These are phyloP conservation scores for Yamadazyma blattariae DNA, from an alignment of 1,139 yeast genomes.

Conservation along the genomic window DNA sequence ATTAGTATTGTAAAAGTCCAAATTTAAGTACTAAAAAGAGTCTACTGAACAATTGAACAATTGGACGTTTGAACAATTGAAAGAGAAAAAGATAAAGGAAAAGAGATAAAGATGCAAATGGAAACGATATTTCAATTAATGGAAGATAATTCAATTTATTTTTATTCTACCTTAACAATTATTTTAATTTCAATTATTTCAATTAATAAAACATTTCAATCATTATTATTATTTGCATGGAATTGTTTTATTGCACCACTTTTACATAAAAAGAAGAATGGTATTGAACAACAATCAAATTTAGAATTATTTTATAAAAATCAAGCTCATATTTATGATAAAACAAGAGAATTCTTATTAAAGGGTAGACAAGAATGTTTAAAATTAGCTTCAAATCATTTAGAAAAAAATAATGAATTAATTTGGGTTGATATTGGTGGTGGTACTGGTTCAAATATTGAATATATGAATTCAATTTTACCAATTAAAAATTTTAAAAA, in stretches of 20 bases:
- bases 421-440: conserved; percentile 88
- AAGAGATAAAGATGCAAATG: not conserved
- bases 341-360: conserved; percentile 60
- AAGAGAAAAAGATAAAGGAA: too few relatives aligned
- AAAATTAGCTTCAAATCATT: conserved; percentile 56
- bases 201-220: conserved; percentile 24
- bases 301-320: conserved; percentile 71
- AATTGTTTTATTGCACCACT: conserved; percentile 72
- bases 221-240: conserved; percentile 40
- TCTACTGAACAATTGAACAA: too few relatives aligned
- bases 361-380: conserved; percentile 72
- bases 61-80: too few relatives aligned
- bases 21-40: too few relatives aligned
- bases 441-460: conserved; percentile 82
- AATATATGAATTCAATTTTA: conserved; percentile 60
- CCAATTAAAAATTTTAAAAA: conserved; percentile 57
- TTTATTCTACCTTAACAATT: conserved; percentile 10
- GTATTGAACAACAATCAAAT: conserved; percentile 52
- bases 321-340: conserved; percentile 74
- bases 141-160: conserved; percentile 4
- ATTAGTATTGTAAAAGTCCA: too few relatives aligned
- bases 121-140: not conserved
- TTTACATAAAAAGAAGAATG: conserved; percentile 26
- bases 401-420: conserved; percentile 38
- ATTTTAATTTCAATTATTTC: conserved; percentile 15